A percentile compares a stretch with the other conserved stretches of the same genome.
Evolutionary conservation across 2,329 filamentous ascomycete genomes (phyloP).

Genomic region (Xylariales sp.): DNA sequence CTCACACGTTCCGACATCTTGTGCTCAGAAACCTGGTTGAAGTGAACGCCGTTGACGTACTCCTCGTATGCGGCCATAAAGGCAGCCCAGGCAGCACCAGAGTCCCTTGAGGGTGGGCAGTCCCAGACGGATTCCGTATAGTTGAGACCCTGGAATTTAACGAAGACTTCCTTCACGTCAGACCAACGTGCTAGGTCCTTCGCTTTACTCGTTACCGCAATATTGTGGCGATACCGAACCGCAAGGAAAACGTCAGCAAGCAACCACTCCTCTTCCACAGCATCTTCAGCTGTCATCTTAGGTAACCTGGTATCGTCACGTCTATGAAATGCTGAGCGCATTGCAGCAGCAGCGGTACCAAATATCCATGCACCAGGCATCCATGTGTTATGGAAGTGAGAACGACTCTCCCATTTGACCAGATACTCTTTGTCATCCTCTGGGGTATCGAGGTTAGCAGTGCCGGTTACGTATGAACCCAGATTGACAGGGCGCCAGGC

Average conservation of each 20-base stretch:
- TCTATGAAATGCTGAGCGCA: slow-evolving; percentile 74
- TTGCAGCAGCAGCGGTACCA: slow-evolving; percentile 58
- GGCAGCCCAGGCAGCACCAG: slow-evolving; percentile 65
- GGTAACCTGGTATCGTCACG: slow-evolving; percentile 59
- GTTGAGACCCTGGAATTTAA: slow-evolving; percentile 88
- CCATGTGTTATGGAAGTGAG: slow-evolving; percentile 82
- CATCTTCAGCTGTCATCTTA: slow-evolving; percentile 68
- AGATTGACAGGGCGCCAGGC: slow-evolving; percentile 76
- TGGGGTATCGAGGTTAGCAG: slow-evolving; percentile 49
- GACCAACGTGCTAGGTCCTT: slow-evolving; percentile 68
- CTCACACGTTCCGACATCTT: slow-evolving; percentile 65
- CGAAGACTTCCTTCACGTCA: slow-evolving; percentile 68
- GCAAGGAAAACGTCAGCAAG: slow-evolving; percentile 86
- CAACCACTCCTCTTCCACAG: slow-evolving; percentile 82
- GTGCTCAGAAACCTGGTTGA: slow-evolving; percentile 50
- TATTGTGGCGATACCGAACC: slow-evolving; percentile 56
- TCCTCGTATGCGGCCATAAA: slow-evolving; percentile 83
- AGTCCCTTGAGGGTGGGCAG: slow-evolving; percentile 64
- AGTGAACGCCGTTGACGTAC: slow-evolving; percentile 75
- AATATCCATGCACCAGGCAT: slow-evolving; percentile 86
- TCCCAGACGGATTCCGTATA: slow-evolving; percentile 96
- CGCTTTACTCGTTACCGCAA: slow-evolving; percentile 55
- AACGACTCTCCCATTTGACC: slow-evolving; percentile 78
- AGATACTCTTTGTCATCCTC: slow-evolving; percentile 89
- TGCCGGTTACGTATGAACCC: slow-evolving; percentile 48